These are phyloP conservation scores for Passiflora organensis DNA, from an alignment of 345 rosid species.

Conservation along the genomic window DNA sequence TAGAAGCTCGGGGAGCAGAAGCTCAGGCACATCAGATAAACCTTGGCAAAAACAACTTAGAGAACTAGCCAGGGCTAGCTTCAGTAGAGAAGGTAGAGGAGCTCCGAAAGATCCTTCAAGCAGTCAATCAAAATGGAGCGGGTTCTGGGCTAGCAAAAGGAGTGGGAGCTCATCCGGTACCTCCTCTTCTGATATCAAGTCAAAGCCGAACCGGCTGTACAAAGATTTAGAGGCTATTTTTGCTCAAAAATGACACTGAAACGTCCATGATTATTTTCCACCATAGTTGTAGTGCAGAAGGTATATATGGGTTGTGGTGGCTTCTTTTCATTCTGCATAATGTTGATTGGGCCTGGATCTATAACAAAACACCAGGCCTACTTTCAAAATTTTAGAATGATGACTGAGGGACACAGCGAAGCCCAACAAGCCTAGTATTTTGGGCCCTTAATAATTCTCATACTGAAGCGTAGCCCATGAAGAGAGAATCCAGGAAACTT, in stretches of 20 bases:
- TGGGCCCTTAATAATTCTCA: no score
- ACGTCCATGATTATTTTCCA: no score
- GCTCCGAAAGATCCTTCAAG: conserved; percentile 63
- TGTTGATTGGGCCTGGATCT: no score
- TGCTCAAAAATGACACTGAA: conserved; percentile 47
- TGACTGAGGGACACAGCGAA: no score
- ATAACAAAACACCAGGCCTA: no score
- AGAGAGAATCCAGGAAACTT: no score
- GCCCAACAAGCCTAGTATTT: no score
- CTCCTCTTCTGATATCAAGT: conserved; percentile 48
- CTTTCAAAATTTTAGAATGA: no score
- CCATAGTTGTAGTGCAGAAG: no score
- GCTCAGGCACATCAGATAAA: conserved; percentile 57
- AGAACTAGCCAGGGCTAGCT: conserved; percentile 79
- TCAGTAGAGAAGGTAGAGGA: conserved; percentile 48
- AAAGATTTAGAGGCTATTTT: conserved; percentile 86
- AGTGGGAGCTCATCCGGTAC: conserved; percentile 55
- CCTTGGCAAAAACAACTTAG: conserved; percentile 70
- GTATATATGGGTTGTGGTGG: no score
- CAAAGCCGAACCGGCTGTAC: conserved; percentile 51
- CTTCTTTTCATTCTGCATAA: no score
- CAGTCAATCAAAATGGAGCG: conserved; percentile 66
- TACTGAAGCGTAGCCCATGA: no score
- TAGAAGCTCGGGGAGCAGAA: conserved; percentile 47
- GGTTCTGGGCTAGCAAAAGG: conserved; percentile 51